phyloP scores from a whole-genome alignment of 768 basidiomycete species.

The Wakefieldia striispora region DNA sequence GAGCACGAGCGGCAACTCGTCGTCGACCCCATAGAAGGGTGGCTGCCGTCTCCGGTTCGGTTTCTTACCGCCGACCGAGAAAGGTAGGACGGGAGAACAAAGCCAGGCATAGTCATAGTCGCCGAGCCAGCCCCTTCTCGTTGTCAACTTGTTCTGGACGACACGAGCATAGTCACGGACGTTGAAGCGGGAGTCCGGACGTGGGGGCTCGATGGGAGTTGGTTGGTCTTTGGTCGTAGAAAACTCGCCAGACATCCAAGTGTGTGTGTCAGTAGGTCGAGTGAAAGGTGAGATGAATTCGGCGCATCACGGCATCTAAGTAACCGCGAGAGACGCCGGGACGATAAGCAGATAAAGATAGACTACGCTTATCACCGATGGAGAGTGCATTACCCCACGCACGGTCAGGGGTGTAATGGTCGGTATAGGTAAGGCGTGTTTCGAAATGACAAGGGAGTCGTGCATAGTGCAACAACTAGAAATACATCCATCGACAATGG shows the following conservation, averaged over 20 bases:
- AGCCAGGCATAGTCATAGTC: constrained; percentile 79
- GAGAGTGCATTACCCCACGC: too few species aligned
- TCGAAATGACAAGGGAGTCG: too few species aligned
- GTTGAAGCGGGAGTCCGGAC: constrained; percentile 1
- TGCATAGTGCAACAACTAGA: too few species aligned
- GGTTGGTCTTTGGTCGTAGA: constrained; percentile 20
- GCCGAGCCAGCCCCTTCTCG: constrained; percentile 70
- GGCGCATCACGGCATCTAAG: too few species aligned
- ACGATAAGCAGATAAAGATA: too few species aligned
- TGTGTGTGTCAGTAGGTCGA: too few species aligned
- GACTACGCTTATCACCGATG: too few species aligned
- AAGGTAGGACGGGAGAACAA: constrained; percentile 69
- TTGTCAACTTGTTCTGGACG: constrained; percentile 40
- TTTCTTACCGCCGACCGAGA: constrained; percentile 35
- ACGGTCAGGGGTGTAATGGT: too few species aligned
- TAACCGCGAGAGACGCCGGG: too few species aligned
- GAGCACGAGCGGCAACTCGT: constrained; percentile 68
- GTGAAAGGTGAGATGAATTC: too few species aligned
- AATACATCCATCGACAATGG: too few species aligned
- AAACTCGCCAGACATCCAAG: constrained; percentile 14
- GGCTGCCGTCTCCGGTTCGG: constrained; percentile 37
- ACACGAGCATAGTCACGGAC: constrained; percentile 5
- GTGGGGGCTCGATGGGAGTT: constrained; percentile 7
- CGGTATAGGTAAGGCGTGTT: too few species aligned
- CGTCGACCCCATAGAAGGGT: constrained; percentile 75